Percentiles rank a stretch among this genome's conserved stretches.
phyloP scores from a whole-genome alignment of 371 early-diverging fungal genomes.

The Mucor velutinosus region DNA sequence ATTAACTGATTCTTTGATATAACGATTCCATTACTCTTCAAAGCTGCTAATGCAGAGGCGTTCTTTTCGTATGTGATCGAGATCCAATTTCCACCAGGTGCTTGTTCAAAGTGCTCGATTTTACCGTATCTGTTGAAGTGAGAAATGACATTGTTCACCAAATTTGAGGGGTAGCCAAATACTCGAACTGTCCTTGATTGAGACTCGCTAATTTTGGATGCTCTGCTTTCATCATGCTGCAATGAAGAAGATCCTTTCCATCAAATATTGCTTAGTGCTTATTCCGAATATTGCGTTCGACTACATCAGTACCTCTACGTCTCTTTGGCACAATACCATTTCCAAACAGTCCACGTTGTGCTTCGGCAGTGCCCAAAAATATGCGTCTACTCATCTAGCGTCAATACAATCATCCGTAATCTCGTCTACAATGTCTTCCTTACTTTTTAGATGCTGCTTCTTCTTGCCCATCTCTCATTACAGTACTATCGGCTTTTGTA shows the following conservation, averaged over 20 bases:
- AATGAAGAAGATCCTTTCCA: not conserved
- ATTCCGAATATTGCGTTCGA: no score
- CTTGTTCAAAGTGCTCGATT: constrained; percentile 29
- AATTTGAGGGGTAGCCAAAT: constrained; percentile 42
- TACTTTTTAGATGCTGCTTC: not conserved
- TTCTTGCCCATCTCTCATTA: not conserved
- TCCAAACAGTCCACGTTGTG: constrained; percentile 21
- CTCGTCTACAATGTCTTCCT: no score
- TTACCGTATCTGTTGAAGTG: constrained; percentile 38
- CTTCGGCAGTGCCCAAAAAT: not conserved
- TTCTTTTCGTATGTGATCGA: constrained; percentile 33
- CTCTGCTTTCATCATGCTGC: not conserved
- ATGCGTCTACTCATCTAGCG: not conserved
- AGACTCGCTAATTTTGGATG: not conserved
- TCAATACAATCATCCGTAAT: not conserved
- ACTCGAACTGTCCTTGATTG: constrained; percentile 26
- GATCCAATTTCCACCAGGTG: constrained; percentile 43
- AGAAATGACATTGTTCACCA: constrained; percentile 27
- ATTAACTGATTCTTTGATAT: constrained; percentile 11
- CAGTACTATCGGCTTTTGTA: not conserved
- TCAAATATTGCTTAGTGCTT: not conserved
- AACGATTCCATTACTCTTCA: constrained; percentile 37
- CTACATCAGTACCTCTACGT: constrained; percentile 4
- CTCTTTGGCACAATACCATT: constrained; percentile 12
- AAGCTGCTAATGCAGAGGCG: constrained; percentile 31